Percentiles rank a stretch among this genome's conserved stretches.
These are phyloP conservation scores for Arthrobotrys musiformis DNA, from an alignment of 2,329 filamentous ascomycete species.

Conservation along the genomic window DNA sequence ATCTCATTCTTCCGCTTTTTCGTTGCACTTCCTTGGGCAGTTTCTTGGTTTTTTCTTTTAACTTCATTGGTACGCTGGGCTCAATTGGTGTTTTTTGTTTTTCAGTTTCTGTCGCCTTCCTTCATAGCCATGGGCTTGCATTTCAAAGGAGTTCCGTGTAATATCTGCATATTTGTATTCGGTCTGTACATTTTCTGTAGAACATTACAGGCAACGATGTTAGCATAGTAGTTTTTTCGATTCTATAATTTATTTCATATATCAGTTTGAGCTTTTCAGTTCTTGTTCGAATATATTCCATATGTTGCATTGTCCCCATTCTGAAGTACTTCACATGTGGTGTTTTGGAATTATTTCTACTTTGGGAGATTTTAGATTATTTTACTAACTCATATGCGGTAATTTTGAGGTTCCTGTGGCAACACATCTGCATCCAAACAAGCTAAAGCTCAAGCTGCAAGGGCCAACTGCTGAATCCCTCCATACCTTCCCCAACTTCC, in stretches of 20 bases:
- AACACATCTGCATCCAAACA: constrained; percentile 37
- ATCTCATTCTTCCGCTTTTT: background rate
- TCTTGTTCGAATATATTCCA: background rate
- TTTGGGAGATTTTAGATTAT: background rate
- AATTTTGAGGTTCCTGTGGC: constrained; percentile 39
- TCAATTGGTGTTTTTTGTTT: background rate
- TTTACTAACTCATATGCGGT: background rate
- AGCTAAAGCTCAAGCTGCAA: constrained; percentile 51
- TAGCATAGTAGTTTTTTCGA: background rate
- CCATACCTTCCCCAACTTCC: constrained; percentile 1
- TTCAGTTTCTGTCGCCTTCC: background rate
- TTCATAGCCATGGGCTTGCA: background rate
- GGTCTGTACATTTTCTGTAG: constrained; percentile 27
- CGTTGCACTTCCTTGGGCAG: background rate
- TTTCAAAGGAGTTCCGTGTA: constrained; percentile 12
- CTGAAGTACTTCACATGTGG: constrained; percentile 6
- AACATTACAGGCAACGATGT: constrained; percentile 26
- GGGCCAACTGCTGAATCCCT: constrained; percentile 2
- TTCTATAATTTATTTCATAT: background rate
- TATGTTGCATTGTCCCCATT: background rate
- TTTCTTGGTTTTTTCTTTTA: background rate
- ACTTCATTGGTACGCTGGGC: background rate
- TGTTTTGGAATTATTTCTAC: background rate
- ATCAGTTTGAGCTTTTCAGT: background rate
- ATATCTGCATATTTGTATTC: background rate